Percentiles rank a stretch among this genome's conserved stretches.
These are phyloP conservation scores for Botryotinia narcissicola DNA, from an alignment of 2,329 filamentous ascomycete species.

Conservation along the genomic window DNA sequence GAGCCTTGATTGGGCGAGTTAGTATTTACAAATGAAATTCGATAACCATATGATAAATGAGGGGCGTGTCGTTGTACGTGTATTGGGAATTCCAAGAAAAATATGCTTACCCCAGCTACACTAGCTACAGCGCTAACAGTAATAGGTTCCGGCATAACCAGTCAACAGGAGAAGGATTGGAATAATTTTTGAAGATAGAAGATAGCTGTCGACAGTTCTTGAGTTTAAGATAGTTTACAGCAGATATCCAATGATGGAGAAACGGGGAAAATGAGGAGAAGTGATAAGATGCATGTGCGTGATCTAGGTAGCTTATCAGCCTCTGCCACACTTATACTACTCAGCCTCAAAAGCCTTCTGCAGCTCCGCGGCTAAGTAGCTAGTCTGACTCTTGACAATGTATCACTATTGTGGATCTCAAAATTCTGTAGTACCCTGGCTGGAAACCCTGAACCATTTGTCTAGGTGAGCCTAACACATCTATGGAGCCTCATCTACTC, in stretches of 20 bases:
- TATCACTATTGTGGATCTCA: neutral
- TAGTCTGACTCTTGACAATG: neutral
- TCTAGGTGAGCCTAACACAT: neutral
- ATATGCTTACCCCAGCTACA: neutral
- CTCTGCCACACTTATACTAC: neutral
- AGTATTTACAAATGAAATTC: neutral
- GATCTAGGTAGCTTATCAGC: neutral
- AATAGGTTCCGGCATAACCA: neutral
- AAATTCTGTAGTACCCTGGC: neutral
- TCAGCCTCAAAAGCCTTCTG: neutral
- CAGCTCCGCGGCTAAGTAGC: neutral
- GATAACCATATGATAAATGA: neutral
- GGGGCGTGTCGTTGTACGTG: neutral
- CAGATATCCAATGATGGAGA: neutral
- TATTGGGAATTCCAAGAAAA: neutral
- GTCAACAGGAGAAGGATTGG: neutral
- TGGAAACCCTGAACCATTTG: neutral
- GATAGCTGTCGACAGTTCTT: neutral
- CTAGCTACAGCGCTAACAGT: neutral
- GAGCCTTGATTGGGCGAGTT: neutral
- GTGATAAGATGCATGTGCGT: neutral
- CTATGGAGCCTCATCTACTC: neutral
- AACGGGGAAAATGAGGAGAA: neutral
- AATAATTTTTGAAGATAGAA: neutral
- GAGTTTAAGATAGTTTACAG: neutral